A percentile compares a stretch with the other conserved stretches of the same genome.
phyloP scores from a whole-genome alignment of 192 early-diverging fungal species.

The Gryganskiella cystojenkinii region DNA sequence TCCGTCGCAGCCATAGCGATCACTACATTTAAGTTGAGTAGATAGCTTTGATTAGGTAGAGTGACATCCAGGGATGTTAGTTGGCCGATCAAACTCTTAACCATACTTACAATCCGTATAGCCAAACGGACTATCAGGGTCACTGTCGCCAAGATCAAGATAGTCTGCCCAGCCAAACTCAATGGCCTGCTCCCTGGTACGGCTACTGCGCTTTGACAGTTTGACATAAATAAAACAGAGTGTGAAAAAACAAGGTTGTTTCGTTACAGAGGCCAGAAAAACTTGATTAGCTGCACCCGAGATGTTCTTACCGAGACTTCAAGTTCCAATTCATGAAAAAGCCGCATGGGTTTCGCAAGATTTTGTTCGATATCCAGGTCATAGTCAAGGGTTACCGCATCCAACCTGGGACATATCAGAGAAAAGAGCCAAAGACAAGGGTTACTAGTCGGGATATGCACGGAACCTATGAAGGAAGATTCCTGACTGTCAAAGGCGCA shows the following conservation, averaged over 20 bases:
- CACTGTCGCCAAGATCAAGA: background rate
- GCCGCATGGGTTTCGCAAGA: background rate
- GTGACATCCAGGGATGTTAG: background rate
- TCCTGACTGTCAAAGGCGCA: background rate
- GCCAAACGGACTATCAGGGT: background rate
- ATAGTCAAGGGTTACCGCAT: slow-evolving; percentile 33
- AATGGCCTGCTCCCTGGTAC: slow-evolving; percentile 14
- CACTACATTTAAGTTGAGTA: background rate
- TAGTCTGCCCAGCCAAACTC: slow-evolving; percentile 37
- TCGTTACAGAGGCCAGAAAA: background rate
- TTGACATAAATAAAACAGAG: background rate
- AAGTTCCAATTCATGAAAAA: slow-evolving; percentile 15
- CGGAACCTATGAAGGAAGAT: no score
- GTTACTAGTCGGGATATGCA: background rate
- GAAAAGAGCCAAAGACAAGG: background rate
- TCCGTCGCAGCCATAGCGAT: background rate
- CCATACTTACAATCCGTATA: background rate
- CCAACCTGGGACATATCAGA: slow-evolving; percentile 4
- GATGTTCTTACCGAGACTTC: slow-evolving; percentile 16
- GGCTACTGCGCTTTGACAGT: background rate
- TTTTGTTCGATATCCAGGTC: slow-evolving; percentile 23
- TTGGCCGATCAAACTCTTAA: background rate
- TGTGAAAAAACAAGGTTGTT: background rate
- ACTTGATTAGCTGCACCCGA: background rate
- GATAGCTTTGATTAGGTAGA: background rate